Evolutionary conservation across 2,329 filamentous ascomycete species (phyloP).

Genomic region (Scedosporium minutisporum): DNA sequence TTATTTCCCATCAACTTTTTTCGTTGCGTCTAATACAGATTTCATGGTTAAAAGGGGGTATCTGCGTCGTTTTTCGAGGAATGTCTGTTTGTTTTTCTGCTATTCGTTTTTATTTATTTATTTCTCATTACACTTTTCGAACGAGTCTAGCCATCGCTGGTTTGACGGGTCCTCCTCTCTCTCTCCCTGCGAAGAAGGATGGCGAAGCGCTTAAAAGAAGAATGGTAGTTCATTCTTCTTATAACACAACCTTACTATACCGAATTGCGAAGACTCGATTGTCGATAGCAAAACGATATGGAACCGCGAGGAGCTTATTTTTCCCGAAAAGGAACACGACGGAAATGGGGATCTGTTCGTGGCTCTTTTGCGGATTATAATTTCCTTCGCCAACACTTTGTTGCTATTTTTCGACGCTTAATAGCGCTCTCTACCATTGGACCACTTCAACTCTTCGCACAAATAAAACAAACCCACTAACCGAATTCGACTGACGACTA

Average conservation of each 20-base stretch:
- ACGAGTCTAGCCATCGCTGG: too few species aligned
- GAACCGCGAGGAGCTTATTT: not conserved
- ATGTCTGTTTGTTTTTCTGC: not conserved
- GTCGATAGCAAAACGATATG: too few species aligned
- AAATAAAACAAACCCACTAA: too few species aligned
- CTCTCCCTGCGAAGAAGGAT: too few species aligned
- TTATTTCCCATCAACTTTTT: conserved; percentile 11
- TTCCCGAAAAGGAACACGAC: not conserved
- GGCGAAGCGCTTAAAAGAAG: too few species aligned
- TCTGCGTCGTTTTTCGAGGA: not conserved
- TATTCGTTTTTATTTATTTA: not conserved
- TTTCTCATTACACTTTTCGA: too few species aligned
- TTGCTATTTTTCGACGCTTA: not conserved
- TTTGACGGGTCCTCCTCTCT: too few species aligned
- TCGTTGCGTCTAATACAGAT: conserved; percentile 1
- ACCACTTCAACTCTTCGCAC: not conserved
- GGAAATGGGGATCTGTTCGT: not conserved
- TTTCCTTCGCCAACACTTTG: not conserved
- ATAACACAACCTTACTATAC: too few species aligned
- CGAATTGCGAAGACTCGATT: too few species aligned
- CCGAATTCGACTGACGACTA: too few species aligned
- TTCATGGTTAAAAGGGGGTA: not conserved
- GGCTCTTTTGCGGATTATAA: not conserved
- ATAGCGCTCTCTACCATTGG: too few species aligned
- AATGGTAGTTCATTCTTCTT: too few species aligned